Evolutionary conservation across 1,284 basidiomycete species (phyloP).

Genomic region (Austroboletus novae-zelandiae): DNA sequence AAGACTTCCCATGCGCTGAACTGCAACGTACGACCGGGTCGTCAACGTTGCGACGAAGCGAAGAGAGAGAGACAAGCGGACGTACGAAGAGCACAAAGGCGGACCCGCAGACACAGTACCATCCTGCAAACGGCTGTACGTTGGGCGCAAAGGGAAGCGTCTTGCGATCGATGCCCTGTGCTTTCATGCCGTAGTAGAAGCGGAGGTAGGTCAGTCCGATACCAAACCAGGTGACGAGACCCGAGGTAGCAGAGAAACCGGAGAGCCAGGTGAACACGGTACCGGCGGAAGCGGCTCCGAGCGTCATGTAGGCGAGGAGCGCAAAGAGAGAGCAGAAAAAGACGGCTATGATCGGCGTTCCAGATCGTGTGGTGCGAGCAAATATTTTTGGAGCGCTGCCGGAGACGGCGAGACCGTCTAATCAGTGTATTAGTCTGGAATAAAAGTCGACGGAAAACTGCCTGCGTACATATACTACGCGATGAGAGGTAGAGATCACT

Average conservation of each 20-base stretch:
- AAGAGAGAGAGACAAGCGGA: background rate
- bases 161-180: constrained; percentile 51
- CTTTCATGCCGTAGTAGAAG: constrained; percentile 55
- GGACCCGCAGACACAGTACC: constrained; percentile 37
- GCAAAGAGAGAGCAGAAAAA: constrained; percentile 49
- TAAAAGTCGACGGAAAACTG: background rate
- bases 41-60: background rate
- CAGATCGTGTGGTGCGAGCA: constrained; percentile 47
- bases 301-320: constrained; percentile 51
- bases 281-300: constrained; percentile 45
- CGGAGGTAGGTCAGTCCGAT: constrained; percentile 62
- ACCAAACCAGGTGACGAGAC: constrained; percentile 63
- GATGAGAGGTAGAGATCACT: constrained; percentile 28
- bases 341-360: constrained; percentile 60
- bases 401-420: constrained; percentile 57
- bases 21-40: constrained; percentile 10
- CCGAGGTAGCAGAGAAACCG: constrained; percentile 42
- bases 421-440: background rate
- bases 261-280: constrained; percentile 56
- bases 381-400: constrained; percentile 63
- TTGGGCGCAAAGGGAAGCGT: constrained; percentile 48
- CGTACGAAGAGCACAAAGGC: constrained; percentile 40
- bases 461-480: constrained; percentile 21
- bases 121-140: constrained; percentile 50
- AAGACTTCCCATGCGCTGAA: constrained; percentile 47